Conservation (phyloP, 176 grass and related monocot species). For the Guadua angustifolia region DNA sequence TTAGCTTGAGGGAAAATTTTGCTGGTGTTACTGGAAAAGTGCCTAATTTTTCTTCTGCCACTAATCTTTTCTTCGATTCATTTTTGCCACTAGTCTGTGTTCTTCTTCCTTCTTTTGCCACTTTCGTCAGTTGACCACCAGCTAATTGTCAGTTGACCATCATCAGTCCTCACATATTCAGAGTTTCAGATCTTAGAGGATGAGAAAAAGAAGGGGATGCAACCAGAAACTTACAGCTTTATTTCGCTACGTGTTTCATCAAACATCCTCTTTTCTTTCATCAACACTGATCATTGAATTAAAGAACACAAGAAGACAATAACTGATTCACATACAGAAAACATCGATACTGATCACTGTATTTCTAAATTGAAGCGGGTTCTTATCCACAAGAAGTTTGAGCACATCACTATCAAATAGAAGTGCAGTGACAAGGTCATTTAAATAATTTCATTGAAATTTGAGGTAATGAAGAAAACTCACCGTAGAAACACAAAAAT, state of each 20-base stretch:
- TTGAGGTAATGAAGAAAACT: background rate
- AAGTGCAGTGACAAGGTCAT: background rate
- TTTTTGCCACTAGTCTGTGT: too few species aligned
- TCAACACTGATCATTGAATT: background rate
- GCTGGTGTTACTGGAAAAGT: too few species aligned
- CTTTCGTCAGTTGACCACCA: too few species aligned
- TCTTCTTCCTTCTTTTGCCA: too few species aligned
- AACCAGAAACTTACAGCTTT: background rate
- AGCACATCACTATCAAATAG: background rate
- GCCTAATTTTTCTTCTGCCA: too few species aligned
- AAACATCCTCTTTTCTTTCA: conserved; percentile 11
- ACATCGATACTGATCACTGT: background rate
- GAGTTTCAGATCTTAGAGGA: background rate
- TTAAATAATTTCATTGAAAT: background rate
- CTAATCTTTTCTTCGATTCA: too few species aligned
- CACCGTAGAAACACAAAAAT: background rate
- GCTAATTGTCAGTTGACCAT: too few species aligned
- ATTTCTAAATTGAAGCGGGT: background rate
- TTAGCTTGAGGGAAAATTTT: too few species aligned
- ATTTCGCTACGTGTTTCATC: background rate
- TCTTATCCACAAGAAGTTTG: background rate
- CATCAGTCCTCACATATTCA: background rate
- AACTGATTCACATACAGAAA: conserved; percentile 14
- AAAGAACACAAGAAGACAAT: background rate
- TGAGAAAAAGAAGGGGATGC: background rate